Evolutionary conservation across 140 eudicot species (phyloP).

Genomic region (Bidens hawaiensis): DNA sequence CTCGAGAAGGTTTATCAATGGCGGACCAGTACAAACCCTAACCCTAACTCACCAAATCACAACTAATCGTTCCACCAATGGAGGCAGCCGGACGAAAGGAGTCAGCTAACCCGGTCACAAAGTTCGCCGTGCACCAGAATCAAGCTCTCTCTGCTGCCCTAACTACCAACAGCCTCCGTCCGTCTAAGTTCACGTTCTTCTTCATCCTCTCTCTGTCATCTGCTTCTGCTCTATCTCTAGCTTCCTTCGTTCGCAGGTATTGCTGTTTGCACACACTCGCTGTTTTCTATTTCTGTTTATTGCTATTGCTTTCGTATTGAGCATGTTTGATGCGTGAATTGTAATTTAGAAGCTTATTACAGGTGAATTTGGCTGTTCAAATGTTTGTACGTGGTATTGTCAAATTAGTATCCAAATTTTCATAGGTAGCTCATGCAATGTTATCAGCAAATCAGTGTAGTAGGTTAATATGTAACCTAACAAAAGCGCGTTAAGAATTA

Average conservation of each 20-base stretch:
- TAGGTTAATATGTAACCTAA: too few species aligned
- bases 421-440: too few species aligned
- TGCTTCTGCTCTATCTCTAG: conserved; percentile 55
- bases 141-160: conserved; percentile 86
- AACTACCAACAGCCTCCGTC: conserved; percentile 68
- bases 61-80: conserved; percentile 9
- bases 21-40: conserved; percentile 29
- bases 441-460: too few species aligned
- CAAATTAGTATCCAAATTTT: too few species aligned
- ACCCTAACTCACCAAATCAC: not conserved
- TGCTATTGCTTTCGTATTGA: too few species aligned
- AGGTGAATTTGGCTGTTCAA: too few species aligned
- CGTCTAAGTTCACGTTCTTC: conserved; percentile 49
- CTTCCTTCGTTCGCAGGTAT: conserved; percentile 46
- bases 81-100: conserved; percentile 25
- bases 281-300: not conserved
- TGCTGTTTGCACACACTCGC: not conserved
- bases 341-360: too few species aligned
- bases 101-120: conserved; percentile 24
- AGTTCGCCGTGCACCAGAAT: conserved; percentile 79
- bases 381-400: too few species aligned
- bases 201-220: conserved; percentile 53
- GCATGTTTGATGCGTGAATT: too few species aligned
- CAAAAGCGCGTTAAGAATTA: too few species aligned
- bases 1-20: conserved; percentile 21